Base-by-base conservation (phyloP, 1,284 basidiomycete species). In the Somion occarium region DNA sequence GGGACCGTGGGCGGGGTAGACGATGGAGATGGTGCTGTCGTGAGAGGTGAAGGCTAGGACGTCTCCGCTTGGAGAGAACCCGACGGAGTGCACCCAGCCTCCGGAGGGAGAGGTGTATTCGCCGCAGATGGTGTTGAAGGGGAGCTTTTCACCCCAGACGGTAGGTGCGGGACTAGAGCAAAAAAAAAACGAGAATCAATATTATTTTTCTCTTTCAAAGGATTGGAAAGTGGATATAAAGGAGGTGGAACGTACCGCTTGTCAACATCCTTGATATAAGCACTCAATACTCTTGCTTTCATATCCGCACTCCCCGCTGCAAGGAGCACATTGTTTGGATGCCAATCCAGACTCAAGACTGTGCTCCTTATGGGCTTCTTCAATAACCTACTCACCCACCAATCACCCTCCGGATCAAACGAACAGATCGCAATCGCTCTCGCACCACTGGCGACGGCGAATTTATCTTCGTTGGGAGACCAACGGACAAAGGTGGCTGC, bases 401-500 rank as follows among this genome's bases (percentile, higher is more conserved):
- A 99, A 69, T 99, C 92, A 73, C 93, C 96, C 73, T 98, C 94
- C 22, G 90, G 79, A 66, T 98, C 94, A 65, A 96, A 98, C 15
- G 91, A 94, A 68, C 94, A 98, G 46, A 98, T 82, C 9, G 93
- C 91, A 61, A 98, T 94, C 34, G 93, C 89, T 38, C 94, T 91
- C 44, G 97, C 95, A 57, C 97, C 97, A 55, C 90, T 94, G 2
- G 94, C 96, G 23, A 99, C 97, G 2, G 97, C 97, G 67, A 99
- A 99, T 71, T 99, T 99, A 72, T 98, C 92, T 71, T 99, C 97
- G 62, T 89, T 86, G 1, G 97, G 97, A 66, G 89, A 93, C 97
- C 97, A 99, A 58, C 91, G 82, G 39, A 98, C 97, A 63, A 84
- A 85, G 0, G 97, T 99, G 1, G 97, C 97, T 1, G 96, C 94